Evolutionary conservation across 2,329 filamentous ascomycete genomes (phyloP).

Genomic region (Nigrospora sphaerica): DNA sequence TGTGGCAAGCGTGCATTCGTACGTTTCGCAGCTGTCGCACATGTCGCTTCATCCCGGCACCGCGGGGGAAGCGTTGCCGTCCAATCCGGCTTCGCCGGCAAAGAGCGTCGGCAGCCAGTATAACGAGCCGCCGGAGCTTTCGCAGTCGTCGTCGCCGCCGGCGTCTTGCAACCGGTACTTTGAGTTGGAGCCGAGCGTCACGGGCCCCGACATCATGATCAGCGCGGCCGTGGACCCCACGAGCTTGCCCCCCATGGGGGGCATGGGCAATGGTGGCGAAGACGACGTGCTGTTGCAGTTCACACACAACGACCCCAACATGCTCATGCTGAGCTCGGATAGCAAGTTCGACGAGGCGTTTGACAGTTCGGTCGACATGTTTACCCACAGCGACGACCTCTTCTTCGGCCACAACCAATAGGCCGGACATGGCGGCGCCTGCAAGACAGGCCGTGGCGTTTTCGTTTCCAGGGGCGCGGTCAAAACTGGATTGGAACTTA

Average conservation of each 20-base stretch:
- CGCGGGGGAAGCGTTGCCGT: constrained; percentile 2
- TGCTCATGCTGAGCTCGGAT: constrained; percentile 36
- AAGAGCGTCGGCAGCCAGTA: constrained; percentile 45
- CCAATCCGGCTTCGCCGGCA: constrained; percentile 36
- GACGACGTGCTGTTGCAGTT: constrained; percentile 42
- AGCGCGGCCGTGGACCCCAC: constrained; percentile 20
- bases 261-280: constrained; percentile 25
- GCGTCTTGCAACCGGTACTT: constrained; percentile 35
- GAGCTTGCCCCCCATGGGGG: constrained; percentile 17
- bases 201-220: constrained; percentile 20
- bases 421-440: background rate
- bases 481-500: background rate
- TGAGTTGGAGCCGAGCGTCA: constrained; percentile 34
- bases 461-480: no score
- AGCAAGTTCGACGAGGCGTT: constrained; percentile 48
- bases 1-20: constrained; percentile 35
- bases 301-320: constrained; percentile 33
- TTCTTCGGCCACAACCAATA: constrained; percentile 36
- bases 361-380: constrained; percentile 42
- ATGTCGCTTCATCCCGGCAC: constrained; percentile 16
- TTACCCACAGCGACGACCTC: constrained; percentile 42
- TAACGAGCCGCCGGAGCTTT: constrained; percentile 53
- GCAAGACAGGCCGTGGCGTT: no score
- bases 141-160: constrained; percentile 52
- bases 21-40: constrained; percentile 33